phyloP scores from a whole-genome alignment of 106 monocot species.

The Dioscorea alata region DNA sequence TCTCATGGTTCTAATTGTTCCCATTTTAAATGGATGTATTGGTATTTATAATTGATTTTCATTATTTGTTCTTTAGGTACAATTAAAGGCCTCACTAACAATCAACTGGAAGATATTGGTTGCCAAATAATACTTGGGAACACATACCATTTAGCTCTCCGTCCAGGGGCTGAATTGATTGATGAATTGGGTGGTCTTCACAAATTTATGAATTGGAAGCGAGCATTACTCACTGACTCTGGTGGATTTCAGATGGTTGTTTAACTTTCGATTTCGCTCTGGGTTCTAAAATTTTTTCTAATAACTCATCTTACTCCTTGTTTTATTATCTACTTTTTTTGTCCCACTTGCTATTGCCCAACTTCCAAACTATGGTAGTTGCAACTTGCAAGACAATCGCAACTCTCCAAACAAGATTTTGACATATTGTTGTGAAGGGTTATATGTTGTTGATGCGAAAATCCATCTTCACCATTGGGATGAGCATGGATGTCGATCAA shows the following conservation, averaged over 20 bases:
- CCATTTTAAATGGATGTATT: neutral
- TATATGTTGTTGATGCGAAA: too few relatives aligned
- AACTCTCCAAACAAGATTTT: too few relatives aligned
- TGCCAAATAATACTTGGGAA: conserved; percentile 99
- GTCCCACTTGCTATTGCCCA: too few relatives aligned
- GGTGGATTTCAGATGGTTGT: conserved; percentile 99
- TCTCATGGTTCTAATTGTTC: neutral
- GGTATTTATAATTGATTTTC: conserved; percentile 2
- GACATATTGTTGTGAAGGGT: too few relatives aligned
- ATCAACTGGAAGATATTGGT: conserved; percentile 95
- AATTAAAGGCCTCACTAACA: conserved; percentile 90
- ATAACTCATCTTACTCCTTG: too few relatives aligned
- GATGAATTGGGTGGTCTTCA: conserved; percentile 97
- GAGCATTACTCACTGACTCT: conserved; percentile 92
- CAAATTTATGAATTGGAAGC: conserved; percentile 99
- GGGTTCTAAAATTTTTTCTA: too few relatives aligned
- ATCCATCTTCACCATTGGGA: too few relatives aligned
- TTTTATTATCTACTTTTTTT: too few relatives aligned
- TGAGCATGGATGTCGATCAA: too few relatives aligned
- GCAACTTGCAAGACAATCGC: too few relatives aligned
- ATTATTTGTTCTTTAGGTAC: conserved; percentile 43
- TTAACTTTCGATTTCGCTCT: neutral
- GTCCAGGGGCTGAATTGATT: conserved; percentile 86
- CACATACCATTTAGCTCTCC: conserved; percentile 92
- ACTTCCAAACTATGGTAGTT: too few relatives aligned